phyloP scores from a whole-genome alignment of 164 flowering plant species.

The Hamamelis virginiana region DNA sequence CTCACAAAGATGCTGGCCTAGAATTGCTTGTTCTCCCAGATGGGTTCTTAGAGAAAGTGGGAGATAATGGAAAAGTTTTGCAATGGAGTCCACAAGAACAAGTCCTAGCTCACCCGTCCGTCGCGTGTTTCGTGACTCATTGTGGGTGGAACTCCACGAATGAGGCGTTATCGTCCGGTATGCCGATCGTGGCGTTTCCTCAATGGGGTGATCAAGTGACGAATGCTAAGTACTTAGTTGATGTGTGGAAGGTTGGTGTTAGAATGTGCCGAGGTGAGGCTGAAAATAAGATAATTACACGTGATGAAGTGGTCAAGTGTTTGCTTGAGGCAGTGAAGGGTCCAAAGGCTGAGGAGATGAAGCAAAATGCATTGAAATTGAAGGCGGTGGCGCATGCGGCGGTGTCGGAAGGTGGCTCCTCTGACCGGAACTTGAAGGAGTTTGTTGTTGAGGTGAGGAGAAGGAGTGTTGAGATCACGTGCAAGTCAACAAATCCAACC shows the following conservation, averaged over 20 bases:
- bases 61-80: constrained; percentile 17
- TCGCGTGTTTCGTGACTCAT: constrained; percentile 28
- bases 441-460: constrained; percentile 53
- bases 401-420: constrained; percentile 69
- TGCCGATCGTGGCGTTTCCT: constrained; percentile 37
- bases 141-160: constrained; percentile 34
- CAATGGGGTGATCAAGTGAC: constrained; percentile 44
- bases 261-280: constrained; percentile 30
- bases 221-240: constrained; percentile 32
- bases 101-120: constrained; percentile 22
- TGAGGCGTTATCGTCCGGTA: constrained; percentile 27
- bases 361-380: constrained; percentile 53
- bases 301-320: constrained; percentile 60
- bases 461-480: constrained; percentile 8
- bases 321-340: constrained; percentile 50
- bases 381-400: constrained; percentile 63
- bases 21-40: constrained; percentile 13
- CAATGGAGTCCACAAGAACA: constrained; percentile 33
- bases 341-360: constrained; percentile 53
- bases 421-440: constrained; percentile 43
- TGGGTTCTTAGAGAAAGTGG: constrained; percentile 14
- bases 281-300: constrained; percentile 28
- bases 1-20: constrained; percentile 18
- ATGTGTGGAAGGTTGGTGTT: constrained; percentile 30
- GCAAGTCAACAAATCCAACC: neutral